Base-by-base conservation (phyloP, 352 stramenopile genomes). In the Globisporangium ultimum region DNA sequence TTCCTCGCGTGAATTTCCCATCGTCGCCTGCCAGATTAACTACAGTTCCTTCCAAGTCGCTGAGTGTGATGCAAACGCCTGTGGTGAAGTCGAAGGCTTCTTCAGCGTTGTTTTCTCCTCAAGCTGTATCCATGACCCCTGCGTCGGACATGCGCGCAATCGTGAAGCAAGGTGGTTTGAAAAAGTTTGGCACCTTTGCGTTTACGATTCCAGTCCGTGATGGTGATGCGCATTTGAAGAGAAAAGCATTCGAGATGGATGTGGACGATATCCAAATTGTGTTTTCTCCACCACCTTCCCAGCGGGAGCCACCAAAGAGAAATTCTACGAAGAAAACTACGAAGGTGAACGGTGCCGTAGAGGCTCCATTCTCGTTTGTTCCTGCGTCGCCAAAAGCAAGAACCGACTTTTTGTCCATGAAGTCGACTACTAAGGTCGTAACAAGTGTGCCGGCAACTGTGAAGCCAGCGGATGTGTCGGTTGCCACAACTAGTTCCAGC, bases 251-350 rank as follows among this genome's bases (percentile, higher is more conserved):
- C 8, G 45, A 69, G 8, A 53, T 70, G 18, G 70, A 78, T 21
- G 67, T 87, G 13, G 80, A 90, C 20, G 67, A 48, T 15, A 70
- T 90, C 13, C 62, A 67, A 38, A 91, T 84, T 51, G 63, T 77
- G 49, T 92, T 93, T 56, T 91, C 84, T 46, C 72, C 80, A 10
- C 75, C 84, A 2, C 69, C 76, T 11, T 69, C 53, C 3, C 60
- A 82, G 61, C 75, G 80, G 40, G 80, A 92, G 45, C 84, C 84
- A 9, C 82, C 84, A 6, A 74, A 76, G 58, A 78, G 74, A 52
- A 64, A 64, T 14, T 28, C 56, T 1, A 47, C 53, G 38, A 36
- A 41, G 20, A 70, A 78, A 32, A 9, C 62, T 20, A 52, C 55
- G 3, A 58, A 69, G 22, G 70, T 70, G 55, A 63, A 60, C 10